phyloP scores from a whole-genome alignment of 495 filamentous ascomycete genomes.

The Aspergillus sclerotioniger region DNA sequence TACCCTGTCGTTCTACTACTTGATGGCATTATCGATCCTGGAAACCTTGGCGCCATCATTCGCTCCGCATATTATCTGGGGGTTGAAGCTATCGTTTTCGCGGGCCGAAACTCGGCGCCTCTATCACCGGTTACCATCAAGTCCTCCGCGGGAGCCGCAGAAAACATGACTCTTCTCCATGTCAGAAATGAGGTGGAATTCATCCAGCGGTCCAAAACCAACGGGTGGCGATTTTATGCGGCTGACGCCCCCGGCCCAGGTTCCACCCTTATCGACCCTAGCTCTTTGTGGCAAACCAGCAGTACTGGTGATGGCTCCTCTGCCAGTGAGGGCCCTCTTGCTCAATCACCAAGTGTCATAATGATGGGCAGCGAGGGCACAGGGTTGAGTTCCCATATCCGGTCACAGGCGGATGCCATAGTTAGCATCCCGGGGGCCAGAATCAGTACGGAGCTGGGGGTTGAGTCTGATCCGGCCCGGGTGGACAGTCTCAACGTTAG shows the following conservation, averaged over 20 bases:
- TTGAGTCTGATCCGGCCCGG: conserved; percentile 39
- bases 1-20: conserved; percentile 78
- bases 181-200: conserved; percentile 65
- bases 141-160: conserved; percentile 80
- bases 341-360: conserved; percentile 65
- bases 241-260: conserved; percentile 57
- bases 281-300: not conserved
- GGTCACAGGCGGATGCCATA: conserved; percentile 58
- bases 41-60: conserved; percentile 86
- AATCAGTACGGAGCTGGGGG: conserved; percentile 28
- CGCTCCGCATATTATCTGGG: conserved; percentile 85
- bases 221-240: conserved; percentile 83
- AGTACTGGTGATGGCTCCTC: conserved; percentile 3
- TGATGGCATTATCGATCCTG: conserved; percentile 83
- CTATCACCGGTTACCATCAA: conserved; percentile 78
- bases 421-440: conserved; percentile 54
- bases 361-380: conserved; percentile 82
- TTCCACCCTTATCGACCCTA: conserved; percentile 25
- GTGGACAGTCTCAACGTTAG: conserved; percentile 85
- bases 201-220: conserved; percentile 59
- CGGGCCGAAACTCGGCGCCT: conserved; percentile 64
- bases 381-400: conserved; percentile 62
- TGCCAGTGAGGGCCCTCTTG: conserved; percentile 27
- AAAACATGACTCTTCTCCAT: conserved; percentile 68
- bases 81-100: conserved; percentile 69